Evolutionary conservation across 805 yeast genomes (phyloP).

Genomic region (Lipomyces yamadae): DNA sequence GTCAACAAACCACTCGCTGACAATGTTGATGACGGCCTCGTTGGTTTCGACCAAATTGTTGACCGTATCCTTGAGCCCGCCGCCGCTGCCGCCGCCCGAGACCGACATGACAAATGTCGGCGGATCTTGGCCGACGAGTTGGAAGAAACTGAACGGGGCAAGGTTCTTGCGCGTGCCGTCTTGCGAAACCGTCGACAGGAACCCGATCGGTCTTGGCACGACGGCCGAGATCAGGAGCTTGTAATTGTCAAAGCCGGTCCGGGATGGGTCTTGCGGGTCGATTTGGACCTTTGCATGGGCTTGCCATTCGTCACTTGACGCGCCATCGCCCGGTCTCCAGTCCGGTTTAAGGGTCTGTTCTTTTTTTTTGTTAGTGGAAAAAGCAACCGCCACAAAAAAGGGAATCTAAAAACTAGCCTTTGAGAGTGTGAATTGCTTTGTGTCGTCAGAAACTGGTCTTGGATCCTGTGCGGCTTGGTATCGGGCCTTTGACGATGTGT

Average conservation of each 20-base stretch:
- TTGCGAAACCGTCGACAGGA: constrained; percentile 54
- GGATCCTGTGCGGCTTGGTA: not conserved
- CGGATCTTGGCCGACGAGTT: constrained; percentile 57
- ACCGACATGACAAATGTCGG: constrained; percentile 61
- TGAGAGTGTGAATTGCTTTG: not conserved
- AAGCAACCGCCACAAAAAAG: no score
- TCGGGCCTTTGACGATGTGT: not conserved
- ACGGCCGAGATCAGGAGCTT: constrained; percentile 57
- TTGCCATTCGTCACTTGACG: constrained; percentile 53
- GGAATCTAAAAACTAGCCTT: not conserved
- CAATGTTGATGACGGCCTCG: constrained; percentile 61
- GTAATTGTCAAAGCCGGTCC: constrained; percentile 55
- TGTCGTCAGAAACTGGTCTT: not conserved
- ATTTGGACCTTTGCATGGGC: constrained; percentile 52
- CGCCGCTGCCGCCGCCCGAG: no score
- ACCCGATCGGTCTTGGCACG: constrained; percentile 66
- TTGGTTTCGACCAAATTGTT: constrained; percentile 55
- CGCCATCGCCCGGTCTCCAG: constrained; percentile 59
- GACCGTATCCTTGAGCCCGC: constrained; percentile 56
- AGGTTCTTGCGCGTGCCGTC: constrained; percentile 54
- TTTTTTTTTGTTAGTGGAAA: no score
- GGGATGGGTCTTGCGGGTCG: constrained; percentile 54
- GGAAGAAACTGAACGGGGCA: constrained; percentile 67
- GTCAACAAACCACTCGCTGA: constrained; percentile 67
- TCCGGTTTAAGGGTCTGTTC: constrained; percentile 41